Percentiles rank a stretch among this genome's conserved stretches.
Conservation (phyloP, 1,284 basidiomycete genomes). For the Ganoderma lucidum region DNA sequence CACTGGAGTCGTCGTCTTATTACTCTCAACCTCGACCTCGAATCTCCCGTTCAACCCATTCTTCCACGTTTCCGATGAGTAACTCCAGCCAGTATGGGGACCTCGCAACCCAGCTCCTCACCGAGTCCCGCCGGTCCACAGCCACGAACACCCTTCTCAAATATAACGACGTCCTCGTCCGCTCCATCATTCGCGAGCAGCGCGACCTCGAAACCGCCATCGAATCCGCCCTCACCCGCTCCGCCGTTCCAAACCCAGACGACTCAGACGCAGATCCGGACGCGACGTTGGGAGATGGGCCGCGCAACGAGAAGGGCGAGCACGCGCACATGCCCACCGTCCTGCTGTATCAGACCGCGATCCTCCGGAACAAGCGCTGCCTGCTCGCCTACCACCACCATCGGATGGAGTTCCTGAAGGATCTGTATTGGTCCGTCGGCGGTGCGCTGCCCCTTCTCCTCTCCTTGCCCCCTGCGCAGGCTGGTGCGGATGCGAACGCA, state of each 20-base stretch:
- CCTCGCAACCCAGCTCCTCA: conserved; percentile 87
- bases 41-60: background rate
- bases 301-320: conserved; percentile 16
- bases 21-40: background rate
- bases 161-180: conserved; percentile 91
- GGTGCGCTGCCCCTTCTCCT: conserved; percentile 91
- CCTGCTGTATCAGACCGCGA: conserved; percentile 88
- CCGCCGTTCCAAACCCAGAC: conserved; percentile 47
- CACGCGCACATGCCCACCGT: conserved; percentile 67
- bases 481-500: conserved; percentile 13
- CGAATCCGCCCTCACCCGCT: conserved; percentile 51
- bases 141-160: conserved; percentile 87
- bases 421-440: conserved; percentile 93
- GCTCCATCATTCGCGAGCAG: conserved; percentile 89
- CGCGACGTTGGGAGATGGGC: conserved; percentile 19
- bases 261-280: conserved; percentile 45
- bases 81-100: conserved; percentile 74
- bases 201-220: conserved; percentile 83
- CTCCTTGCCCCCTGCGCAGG: conserved; percentile 51
- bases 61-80: conserved; percentile 31
- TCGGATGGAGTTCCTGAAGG: conserved; percentile 82
- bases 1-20: no score
- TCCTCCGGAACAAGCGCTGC: conserved; percentile 92
- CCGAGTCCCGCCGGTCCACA: conserved; percentile 85
- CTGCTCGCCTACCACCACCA: conserved; percentile 92